phyloP scores from a whole-genome alignment of 371 early-diverging fungal species.

The Mucor ambiguus region DNA sequence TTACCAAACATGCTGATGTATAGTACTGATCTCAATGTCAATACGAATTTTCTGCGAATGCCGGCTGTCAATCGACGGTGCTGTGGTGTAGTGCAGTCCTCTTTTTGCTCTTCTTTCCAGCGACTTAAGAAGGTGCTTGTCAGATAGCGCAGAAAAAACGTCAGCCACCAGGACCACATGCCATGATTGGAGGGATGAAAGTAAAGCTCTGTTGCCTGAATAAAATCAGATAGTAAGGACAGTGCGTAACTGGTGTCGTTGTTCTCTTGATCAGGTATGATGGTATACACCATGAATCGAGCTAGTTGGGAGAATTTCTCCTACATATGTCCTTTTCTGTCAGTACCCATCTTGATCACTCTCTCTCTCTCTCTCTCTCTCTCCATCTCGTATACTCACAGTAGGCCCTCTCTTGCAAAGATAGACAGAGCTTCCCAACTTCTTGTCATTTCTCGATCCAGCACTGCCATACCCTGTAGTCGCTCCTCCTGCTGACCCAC shows the following conservation, averaged over 20 bases:
- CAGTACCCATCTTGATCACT: background rate
- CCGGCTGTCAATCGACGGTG: constrained; percentile 61
- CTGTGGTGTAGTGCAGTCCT: constrained; percentile 64
- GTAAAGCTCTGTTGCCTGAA: constrained; percentile 85
- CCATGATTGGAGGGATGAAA: constrained; percentile 92
- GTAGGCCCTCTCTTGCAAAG: constrained; percentile 41
- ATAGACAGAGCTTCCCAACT: constrained; percentile 45
- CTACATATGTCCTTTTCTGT: constrained; percentile 15
- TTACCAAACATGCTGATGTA: constrained; percentile 84
- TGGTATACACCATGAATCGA: constrained; percentile 78
- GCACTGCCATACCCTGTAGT: constrained; percentile 41
- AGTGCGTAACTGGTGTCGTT: constrained; percentile 43
- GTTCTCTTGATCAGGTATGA: constrained; percentile 52
- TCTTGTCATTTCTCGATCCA: constrained; percentile 40
- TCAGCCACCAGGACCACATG: constrained; percentile 71
- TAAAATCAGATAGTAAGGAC: constrained; percentile 66
- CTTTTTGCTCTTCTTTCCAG: constrained; percentile 56
- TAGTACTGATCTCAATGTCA: constrained; percentile 54
- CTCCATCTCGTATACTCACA: no score
- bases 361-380: background rate
- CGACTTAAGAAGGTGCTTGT: constrained; percentile 69
- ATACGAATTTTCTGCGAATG: constrained; percentile 61
- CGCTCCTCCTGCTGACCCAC: constrained; percentile 38
- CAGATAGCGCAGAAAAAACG: constrained; percentile 65
- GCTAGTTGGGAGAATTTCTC: constrained; percentile 70